Evolutionary conservation across 2,329 filamentous ascomycete genomes (phyloP).

Genomic region (Epichloe brachyelytri): DNA sequence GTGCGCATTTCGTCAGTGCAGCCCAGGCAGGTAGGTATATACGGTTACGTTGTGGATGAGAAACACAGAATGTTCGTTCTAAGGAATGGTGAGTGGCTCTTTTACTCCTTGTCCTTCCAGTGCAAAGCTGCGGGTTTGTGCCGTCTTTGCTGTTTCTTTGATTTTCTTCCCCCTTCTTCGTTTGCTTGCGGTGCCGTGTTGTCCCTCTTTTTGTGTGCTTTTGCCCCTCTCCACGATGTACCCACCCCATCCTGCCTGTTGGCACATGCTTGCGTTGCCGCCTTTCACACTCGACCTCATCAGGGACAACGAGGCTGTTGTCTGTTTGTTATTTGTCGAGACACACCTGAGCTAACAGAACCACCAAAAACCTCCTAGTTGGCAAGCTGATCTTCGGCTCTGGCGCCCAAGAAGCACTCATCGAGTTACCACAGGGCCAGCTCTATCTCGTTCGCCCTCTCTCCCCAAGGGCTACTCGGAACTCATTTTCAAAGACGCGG

Average conservation of each 20-base stretch:
- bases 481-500: conserved; percentile 96
- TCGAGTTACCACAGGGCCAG: conserved; percentile 89
- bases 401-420: conserved; percentile 78
- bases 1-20: not conserved
- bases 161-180: not conserved
- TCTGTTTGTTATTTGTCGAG: not conserved
- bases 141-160: not conserved
- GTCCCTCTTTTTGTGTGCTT: not conserved
- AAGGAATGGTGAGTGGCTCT: conserved; percentile 27
- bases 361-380: conserved; percentile 35
- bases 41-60: not conserved
- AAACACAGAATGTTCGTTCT: conserved; percentile 27
- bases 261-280: not conserved
- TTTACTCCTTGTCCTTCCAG: not conserved
- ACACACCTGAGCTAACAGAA: not conserved
- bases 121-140: not conserved
- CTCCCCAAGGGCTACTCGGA: conserved; percentile 95
- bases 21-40: not conserved
- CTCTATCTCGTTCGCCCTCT: conserved; percentile 92
- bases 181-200: too few relatives aligned
- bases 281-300: not conserved
- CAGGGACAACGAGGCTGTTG: not conserved
- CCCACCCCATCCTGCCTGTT: not conserved
- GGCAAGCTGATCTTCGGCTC: conserved; percentile 87
- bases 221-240: conserved; percentile 6